These are phyloP conservation scores for Parachlorella kessleri DNA, from an alignment of 139 green algal species.

Conservation along the genomic window DNA sequence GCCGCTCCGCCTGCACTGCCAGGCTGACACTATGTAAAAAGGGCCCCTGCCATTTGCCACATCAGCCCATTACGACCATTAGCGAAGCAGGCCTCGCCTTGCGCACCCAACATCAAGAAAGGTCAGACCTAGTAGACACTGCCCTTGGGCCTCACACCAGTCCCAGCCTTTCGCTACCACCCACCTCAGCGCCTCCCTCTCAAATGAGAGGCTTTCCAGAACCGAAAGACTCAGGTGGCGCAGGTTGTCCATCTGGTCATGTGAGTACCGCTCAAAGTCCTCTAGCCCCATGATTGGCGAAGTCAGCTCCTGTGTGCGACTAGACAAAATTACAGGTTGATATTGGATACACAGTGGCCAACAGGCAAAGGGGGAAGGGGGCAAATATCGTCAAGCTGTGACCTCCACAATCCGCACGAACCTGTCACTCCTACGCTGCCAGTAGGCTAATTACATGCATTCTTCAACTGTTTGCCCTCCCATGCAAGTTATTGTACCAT, in stretches of 20 bases:
- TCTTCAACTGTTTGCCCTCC: not conserved
- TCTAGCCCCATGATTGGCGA: constrained; percentile 31
- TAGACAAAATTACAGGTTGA: not conserved
- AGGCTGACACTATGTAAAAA: no score
- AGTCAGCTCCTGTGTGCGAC: constrained; percentile 22
- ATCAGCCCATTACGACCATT: no score
- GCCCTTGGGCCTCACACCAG: no score
- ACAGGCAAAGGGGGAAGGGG: no score
- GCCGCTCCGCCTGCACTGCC: no score
- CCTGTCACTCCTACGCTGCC: not conserved
- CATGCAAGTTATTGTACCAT: not conserved
- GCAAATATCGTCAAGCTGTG: not conserved
- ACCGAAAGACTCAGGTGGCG: not conserved
- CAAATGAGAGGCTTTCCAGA: constrained; percentile 18
- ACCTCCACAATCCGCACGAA: no score
- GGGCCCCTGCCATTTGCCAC: no score
- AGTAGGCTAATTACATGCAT: not conserved
- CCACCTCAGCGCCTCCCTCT: constrained; percentile 18
- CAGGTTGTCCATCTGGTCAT: not conserved
- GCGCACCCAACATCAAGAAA: no score
- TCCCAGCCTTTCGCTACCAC: no score
- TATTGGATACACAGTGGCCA: no score
- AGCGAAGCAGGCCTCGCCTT: no score
- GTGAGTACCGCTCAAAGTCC: constrained; percentile 26
- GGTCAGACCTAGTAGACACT: no score